A percentile compares a stretch with the other conserved stretches of the same genome.
phyloP scores from a whole-genome alignment of 2,329 filamentous ascomycete species.

The Venturia asperata region DNA sequence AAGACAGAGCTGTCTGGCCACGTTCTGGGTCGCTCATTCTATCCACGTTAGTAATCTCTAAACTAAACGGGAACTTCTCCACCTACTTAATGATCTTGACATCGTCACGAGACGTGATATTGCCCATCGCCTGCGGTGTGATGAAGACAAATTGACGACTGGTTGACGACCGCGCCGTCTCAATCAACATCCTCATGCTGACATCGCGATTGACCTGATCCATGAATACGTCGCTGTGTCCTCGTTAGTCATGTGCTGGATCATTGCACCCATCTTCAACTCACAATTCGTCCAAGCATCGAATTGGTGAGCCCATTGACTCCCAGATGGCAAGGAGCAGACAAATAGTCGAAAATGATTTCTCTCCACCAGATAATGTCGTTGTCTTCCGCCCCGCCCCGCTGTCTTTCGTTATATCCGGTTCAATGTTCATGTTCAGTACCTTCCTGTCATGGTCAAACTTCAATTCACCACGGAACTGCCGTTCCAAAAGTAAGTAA shows the following conservation, averaged over 20 bases:
- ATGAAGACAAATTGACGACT: constrained; percentile 94
- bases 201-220: constrained; percentile 91
- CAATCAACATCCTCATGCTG: constrained; percentile 91
- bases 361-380: constrained; percentile 91
- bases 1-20: constrained; percentile 40
- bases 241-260: constrained; percentile 22
- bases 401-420: constrained; percentile 60
- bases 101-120: constrained; percentile 55
- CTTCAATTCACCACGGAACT: constrained; percentile 74
- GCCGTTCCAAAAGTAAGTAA: constrained; percentile 80
- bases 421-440: constrained; percentile 65
- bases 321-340: constrained; percentile 91
- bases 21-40: constrained; percentile 51
- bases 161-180: constrained; percentile 76
- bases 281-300: constrained; percentile 89
- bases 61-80: neutral
- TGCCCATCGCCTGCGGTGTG: constrained; percentile 75
- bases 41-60: constrained; percentile 29
- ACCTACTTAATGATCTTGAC: constrained; percentile 55
- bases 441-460: constrained; percentile 69
- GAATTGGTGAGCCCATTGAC: constrained; percentile 90
- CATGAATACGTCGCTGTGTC: constrained; percentile 82
- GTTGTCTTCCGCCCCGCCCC: constrained; percentile 74
- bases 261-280: constrained; percentile 21
- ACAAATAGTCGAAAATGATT: constrained; percentile 96